A percentile compares a stretch with the other conserved stretches of the same genome.
Conservation (phyloP, 495 filamentous ascomycete genomes). For the Xylaria longipes region DNA sequence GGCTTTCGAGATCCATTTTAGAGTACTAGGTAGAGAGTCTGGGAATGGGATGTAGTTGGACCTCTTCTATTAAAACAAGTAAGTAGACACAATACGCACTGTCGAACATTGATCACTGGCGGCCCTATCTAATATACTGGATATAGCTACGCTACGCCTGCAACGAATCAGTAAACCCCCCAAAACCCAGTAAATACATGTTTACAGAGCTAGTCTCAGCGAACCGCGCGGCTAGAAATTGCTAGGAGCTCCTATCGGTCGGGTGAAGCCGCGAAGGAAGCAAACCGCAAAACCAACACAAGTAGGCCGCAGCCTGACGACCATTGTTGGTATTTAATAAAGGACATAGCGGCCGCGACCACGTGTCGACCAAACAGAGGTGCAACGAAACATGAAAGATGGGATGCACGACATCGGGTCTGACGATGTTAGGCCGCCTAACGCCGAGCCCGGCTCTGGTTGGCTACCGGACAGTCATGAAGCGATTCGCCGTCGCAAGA, state of each 20-base stretch:
- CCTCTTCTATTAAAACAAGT: neutral
- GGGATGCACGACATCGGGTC: neutral
- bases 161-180: neutral
- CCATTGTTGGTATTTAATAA: neutral
- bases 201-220: neutral
- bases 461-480: conserved; percentile 15
- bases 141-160: neutral
- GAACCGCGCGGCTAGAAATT: neutral
- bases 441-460: neutral
- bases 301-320: conserved; percentile 7
- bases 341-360: neutral
- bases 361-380: conserved; percentile 7
- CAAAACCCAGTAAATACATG: neutral
- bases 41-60: neutral
- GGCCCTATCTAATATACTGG: neutral
- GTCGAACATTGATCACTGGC: neutral
- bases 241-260: neutral
- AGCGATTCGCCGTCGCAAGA: neutral
- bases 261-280: neutral
- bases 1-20: neutral
- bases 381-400: neutral
- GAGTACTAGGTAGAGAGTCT: neutral
- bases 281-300: neutral
- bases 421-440: neutral
- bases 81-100: neutral